Conservation (phyloP, 306 rosid genomes). For the Amphicarpaea edgeworthii region DNA sequence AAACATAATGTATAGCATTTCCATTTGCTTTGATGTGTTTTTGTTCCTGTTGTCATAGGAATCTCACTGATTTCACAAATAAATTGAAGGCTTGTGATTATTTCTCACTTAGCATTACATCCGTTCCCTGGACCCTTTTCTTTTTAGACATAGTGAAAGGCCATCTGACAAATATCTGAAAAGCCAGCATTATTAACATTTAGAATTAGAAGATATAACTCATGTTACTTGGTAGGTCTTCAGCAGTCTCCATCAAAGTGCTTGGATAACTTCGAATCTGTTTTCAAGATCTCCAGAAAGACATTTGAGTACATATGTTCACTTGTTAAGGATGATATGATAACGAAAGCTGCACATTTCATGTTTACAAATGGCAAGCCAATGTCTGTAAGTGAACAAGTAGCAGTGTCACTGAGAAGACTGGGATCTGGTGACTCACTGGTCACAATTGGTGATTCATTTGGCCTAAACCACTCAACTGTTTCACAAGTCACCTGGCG, state of each 20-base stretch:
- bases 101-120: background rate
- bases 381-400: conserved; percentile 70
- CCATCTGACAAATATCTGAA: conserved; percentile 4
- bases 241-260: conserved; percentile 59
- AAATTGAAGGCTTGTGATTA: conserved; percentile 23
- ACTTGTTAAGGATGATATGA: conserved; percentile 86
- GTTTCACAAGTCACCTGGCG: conserved; percentile 91
- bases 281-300: conserved; percentile 69
- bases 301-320: conserved; percentile 85
- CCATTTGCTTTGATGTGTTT: background rate
- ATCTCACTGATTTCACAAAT: conserved; percentile 4
- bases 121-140: background rate
- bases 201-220: conserved; percentile 9
- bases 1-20: background rate
- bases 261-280: conserved; percentile 59
- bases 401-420: conserved; percentile 87
- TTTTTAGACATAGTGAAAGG: conserved; percentile 3
- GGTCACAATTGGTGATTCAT: conserved; percentile 69
- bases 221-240: conserved; percentile 58
- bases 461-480: conserved; percentile 84
- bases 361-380: conserved; percentile 64
- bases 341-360: conserved; percentile 69
- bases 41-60: conserved; percentile 4
- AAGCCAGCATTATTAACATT: conserved; percentile 14
- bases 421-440: conserved; percentile 90